Evolutionary conservation across 495 filamentous ascomycete species (phyloP), one percentile per base, ranked within the genome.

Genomic region (Penicillium flavigenum): DNA sequence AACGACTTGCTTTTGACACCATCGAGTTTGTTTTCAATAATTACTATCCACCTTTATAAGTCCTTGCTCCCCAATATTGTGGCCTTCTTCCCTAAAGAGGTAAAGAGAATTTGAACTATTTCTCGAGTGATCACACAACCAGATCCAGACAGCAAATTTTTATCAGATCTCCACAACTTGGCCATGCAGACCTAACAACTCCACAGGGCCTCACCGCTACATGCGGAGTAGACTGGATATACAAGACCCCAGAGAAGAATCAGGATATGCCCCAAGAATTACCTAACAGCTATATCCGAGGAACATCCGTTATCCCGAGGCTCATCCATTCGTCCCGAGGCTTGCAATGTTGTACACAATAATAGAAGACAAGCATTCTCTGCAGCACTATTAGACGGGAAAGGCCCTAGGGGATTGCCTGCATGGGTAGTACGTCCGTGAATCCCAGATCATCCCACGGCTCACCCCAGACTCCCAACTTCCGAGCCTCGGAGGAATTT

Each of bases 401-500:
- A 10, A 10, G n/a, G 10, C 16, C 10, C 32, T 55, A 47, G 53
- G 16, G 24, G 22, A 46, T 34, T 46, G 27, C 43, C 43, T 47
- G 53, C 53, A 47, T 31, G 29, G 42, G 54, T 17, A 39, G 34
- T 36, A 43, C 10, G 22, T 20, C 46, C 47, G 38, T 27, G 12
- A 34, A 27, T 38, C 26, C 26, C 39, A 46, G 29, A 51, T 27
- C 51, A 54, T 36, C 43, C 43, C 48, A 49, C 17, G 49, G 49
- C 26, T 51, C 55, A 36, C 55, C 54, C 54, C 54, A 43, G 54
- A 51, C 54, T 44, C 14, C 14, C 46, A 42, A 48, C 44, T 49
- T 56, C 60, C 64, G 53, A 62, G 50, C 57, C 50, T 65, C 64
- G 64, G 64, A 58, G 44, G 56, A 65, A 58, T 56, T 32, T 67